phyloP scores from a whole-genome alignment of 2,329 filamentous ascomycete species.

The Fusarium sp. region DNA sequence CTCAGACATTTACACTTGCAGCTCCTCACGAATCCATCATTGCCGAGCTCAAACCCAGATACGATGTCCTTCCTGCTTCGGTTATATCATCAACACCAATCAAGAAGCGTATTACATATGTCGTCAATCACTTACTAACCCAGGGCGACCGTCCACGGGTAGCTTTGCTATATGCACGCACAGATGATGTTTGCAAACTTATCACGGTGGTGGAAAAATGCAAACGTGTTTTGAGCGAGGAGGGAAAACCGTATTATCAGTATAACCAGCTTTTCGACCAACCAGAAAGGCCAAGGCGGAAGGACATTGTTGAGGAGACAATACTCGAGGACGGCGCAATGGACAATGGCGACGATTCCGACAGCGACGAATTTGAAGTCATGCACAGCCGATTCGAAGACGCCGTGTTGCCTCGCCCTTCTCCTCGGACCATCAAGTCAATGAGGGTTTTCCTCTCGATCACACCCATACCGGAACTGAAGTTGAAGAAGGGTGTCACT shows the following conservation, averaged over 20 bases:
- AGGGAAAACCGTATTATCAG: constrained; percentile 63
- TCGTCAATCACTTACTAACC: constrained; percentile 57
- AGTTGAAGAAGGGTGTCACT: constrained; percentile 58
- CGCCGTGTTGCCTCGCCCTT: constrained; percentile 60
- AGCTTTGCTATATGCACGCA: constrained; percentile 63
- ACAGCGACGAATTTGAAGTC: constrained; percentile 65
- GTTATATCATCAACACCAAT: constrained; percentile 72
- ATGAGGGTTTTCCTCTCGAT: constrained; percentile 71
- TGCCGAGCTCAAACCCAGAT: constrained; percentile 57
- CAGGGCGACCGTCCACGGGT: constrained; percentile 46
- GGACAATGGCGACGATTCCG: constrained; percentile 39
- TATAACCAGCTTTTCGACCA: constrained; percentile 68
- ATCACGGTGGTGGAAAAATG: constrained; percentile 75
- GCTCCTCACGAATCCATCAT: constrained; percentile 57
- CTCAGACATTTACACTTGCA: constrained; percentile 41
- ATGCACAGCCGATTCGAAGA: constrained; percentile 68
- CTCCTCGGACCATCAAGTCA: constrained; percentile 60
- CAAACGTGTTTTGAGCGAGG: constrained; percentile 64
- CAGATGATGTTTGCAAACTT: constrained; percentile 69
- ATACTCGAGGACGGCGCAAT: constrained; percentile 47
- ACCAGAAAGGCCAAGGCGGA: constrained; percentile 48
- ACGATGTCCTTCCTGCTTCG: constrained; percentile 63
- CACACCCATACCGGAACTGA: constrained; percentile 65
- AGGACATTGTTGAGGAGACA: constrained; percentile 57
- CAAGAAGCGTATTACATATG: constrained; percentile 61